Evolutionary conservation across 352 stramenopile species (phyloP).

Genomic region (Globisporangium mamillatum): DNA sequence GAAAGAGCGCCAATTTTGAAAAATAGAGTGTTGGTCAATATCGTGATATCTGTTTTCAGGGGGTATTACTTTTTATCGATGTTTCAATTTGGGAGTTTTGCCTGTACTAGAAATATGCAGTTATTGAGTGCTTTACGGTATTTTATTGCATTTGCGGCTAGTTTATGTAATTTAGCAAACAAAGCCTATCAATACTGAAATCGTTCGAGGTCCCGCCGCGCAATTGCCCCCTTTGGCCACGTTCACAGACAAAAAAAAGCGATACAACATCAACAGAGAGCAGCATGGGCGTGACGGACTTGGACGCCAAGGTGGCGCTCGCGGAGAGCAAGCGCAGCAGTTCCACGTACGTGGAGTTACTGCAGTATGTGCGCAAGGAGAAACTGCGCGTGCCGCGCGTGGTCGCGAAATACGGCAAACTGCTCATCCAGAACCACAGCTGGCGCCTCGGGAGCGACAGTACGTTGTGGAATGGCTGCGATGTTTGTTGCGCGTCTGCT

Average conservation of each 20-base stretch:
- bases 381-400: constrained; percentile 48
- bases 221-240: background rate
- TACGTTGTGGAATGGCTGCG: constrained; percentile 13
- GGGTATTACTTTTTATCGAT: no score
- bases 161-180: no score
- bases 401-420: constrained; percentile 34
- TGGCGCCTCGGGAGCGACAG: constrained; percentile 52
- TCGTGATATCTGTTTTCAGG: no score
- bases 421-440: constrained; percentile 49
- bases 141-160: no score
- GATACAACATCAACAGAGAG: background rate
- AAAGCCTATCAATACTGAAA: no score
- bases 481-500: background rate
- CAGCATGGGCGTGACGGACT: constrained; percentile 36
- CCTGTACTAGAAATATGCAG: no score
- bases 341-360: constrained; percentile 40
- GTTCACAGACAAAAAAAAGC: background rate
- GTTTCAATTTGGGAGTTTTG: no score
- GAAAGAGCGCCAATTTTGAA: no score
- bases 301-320: constrained; percentile 40
- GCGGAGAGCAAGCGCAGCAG: constrained; percentile 30
- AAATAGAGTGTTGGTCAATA: no score
- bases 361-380: constrained; percentile 55
- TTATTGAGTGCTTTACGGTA: no score
- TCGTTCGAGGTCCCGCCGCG: no score